Evolutionary conservation across 2,329 filamentous ascomycete genomes (phyloP).

Genomic region (Ceratocystis smalleyi): DNA sequence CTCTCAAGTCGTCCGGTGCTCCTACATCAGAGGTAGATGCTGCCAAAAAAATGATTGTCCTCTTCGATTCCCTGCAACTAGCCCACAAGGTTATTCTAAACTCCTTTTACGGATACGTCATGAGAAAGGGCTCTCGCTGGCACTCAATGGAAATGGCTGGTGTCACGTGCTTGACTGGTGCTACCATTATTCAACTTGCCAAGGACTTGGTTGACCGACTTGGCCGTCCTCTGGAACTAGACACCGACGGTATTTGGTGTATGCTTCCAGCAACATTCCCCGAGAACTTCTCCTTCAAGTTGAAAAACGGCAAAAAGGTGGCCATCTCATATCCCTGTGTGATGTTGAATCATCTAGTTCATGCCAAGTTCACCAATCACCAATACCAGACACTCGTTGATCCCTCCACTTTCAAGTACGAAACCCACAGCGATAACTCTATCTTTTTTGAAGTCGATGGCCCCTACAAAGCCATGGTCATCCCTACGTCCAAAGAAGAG

Average conservation of each 20-base stretch:
- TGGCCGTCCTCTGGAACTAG: conserved; percentile 79
- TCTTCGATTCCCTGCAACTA: conserved; percentile 90
- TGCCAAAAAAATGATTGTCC: conserved; percentile 95
- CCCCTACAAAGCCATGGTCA: conserved; percentile 91
- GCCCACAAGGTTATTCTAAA: conserved; percentile 99
- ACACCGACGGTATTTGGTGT: conserved; percentile 99
- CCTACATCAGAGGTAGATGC: conserved; percentile 64
- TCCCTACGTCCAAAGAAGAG: conserved; percentile 95
- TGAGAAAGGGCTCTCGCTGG: conserved; percentile 97
- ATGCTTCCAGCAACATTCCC: conserved; percentile 94
- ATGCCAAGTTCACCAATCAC: conserved; percentile 87
- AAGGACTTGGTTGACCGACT: conserved; percentile 85
- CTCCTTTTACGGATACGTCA: conserved; percentile 98
- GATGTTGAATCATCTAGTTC: conserved; percentile 96
- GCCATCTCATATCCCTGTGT: conserved; percentile 96
- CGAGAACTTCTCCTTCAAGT: conserved; percentile 85
- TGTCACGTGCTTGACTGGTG: conserved; percentile 91
- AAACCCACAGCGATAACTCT: conserved; percentile 95
- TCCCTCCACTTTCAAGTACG: conserved; percentile 66
- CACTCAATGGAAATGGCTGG: conserved; percentile 99
- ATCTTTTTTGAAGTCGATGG: conserved; percentile 99
- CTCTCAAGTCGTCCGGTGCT: conserved; percentile 70
- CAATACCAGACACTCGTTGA: conserved; percentile 89
- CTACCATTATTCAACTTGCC: conserved; percentile 92
- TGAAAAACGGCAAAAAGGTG: conserved; percentile 92